These are phyloP conservation scores for Litsea cubeba DNA, from an alignment of 164 flowering plant genomes.

Conservation along the genomic window DNA sequence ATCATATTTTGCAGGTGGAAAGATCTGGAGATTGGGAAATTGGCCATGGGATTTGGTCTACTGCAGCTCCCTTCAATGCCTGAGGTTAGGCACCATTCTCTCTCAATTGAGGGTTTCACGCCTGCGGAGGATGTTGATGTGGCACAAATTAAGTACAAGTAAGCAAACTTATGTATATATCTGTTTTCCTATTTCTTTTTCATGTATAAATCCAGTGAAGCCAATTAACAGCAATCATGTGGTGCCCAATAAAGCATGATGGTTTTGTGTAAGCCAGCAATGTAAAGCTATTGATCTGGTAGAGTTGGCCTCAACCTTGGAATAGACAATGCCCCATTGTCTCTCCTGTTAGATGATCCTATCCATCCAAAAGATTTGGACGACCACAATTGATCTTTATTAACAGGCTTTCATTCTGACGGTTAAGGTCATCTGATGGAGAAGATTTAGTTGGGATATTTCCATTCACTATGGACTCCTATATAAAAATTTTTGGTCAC, in stretches of 20 bases:
- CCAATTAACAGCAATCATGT: not conserved
- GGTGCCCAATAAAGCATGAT: not conserved
- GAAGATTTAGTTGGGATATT: too few species aligned
- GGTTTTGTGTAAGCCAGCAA: not conserved
- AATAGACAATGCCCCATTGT: not conserved
- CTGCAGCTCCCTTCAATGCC: conserved; percentile 84
- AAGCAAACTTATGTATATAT: conserved; percentile 15
- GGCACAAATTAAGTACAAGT: conserved; percentile 80
- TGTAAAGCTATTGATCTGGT: not conserved
- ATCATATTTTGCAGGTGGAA: conserved; percentile 63
- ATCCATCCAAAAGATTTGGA: too few species aligned
- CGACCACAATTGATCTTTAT: too few species aligned
- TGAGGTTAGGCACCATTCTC: conserved; percentile 69
- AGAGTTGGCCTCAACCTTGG: not conserved
- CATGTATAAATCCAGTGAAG: not conserved
- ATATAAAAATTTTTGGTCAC: not conserved
- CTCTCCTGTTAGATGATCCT: not conserved
- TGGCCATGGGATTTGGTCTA: conserved; percentile 90
- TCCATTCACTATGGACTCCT: too few species aligned
- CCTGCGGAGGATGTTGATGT: conserved; percentile 62
- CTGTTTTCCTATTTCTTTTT: not conserved
- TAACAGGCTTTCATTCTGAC: too few species aligned
- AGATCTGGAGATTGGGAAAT: conserved; percentile 85
- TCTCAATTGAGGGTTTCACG: conserved; percentile 66
- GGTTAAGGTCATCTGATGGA: too few species aligned